Evolutionary conservation across 1,284 basidiomycete species (phyloP), one percentile per base, ranked within the genome.

Genomic region (Ustilago xerochloae): DNA sequence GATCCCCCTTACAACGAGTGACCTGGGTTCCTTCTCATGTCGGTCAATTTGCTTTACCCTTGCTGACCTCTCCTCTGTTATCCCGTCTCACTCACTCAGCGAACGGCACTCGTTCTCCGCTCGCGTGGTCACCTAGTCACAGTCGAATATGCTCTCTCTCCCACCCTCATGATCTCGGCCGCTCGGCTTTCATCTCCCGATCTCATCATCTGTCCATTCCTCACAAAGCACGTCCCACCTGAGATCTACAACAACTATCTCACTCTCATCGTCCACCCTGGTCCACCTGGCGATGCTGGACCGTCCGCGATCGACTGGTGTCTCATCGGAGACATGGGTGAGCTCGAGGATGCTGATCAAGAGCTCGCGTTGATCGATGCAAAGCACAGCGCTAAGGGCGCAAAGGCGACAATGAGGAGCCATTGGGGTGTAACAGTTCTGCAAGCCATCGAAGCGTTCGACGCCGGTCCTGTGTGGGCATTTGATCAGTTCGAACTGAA

Each of bases 271-370:
- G 83, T 87, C 6, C 86, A 87, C 72, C 86, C 86, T 1, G 86
- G 86, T 16, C 85, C 86, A 4, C 86, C 86, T 0, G 86, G 86
- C 0, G 86, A 87, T 72, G 86, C 85, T 0, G 86, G 86, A 15
- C 86, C 86, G 7, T 86, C 86, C 1, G 85, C 86, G 6, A 82
- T 87, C 58, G 86, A 87, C 73, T 86, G 86, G 85, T 85, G 83
- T 28, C 74, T 87, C 18, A 77, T 86, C 56, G 86, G 86, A 15
- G 86, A 87, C 68, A 77, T 80, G 52, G 86, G 86, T 15, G 53
- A 77, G 30, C 64, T 79, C 26, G 26, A 77, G 18, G 79, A 84
- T 38, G 69, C 84, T 0, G 59, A 84, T 24, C 53, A 77, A n/a
- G 83, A 84, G 6, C 75, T 86, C 7, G 47, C 74, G 7, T 45